Percentiles rank a stretch among this genome's conserved stretches.
Evolutionary conservation across 2,329 filamentous ascomycete genomes (phyloP).

Genomic region (Neocucurbitaria cava): DNA sequence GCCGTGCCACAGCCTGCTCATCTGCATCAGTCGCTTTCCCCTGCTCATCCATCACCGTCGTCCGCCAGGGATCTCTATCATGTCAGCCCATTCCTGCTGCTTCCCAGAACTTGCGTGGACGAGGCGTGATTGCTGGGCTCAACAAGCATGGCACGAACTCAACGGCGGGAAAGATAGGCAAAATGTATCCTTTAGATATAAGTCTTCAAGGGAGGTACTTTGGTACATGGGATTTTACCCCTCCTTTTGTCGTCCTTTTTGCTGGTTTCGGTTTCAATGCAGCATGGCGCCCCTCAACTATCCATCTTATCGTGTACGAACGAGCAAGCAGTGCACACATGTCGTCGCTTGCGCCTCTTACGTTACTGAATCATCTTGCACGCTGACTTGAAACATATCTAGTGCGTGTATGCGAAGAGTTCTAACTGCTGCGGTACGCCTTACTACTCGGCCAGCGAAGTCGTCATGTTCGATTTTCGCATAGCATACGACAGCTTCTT

Average conservation of each 20-base stretch:
- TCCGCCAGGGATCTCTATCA: constrained; percentile 4
- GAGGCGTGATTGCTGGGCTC: constrained; percentile 20
- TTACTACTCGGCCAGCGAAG: constrained; percentile 2
- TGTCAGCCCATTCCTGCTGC: constrained; percentile 13
- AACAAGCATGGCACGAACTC: constrained; percentile 28
- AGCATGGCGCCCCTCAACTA: constrained; percentile 7
- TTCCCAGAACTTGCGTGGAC: constrained; percentile 5
- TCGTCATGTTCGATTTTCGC: constrained; percentile 3
- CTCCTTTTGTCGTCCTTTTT: constrained; percentile 13
- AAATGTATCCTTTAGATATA: constrained; percentile 20
- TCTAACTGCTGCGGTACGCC: constrained; percentile 12
- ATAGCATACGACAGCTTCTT: constrained; percentile 12
- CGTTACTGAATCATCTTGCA: constrained; percentile 14
- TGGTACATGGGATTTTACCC: constrained; percentile 16
- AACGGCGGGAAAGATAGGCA: constrained; percentile 19
- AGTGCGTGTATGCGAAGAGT: constrained; percentile 13
- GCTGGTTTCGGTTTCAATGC: constrained; percentile 13
- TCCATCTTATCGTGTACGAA: constrained; percentile 19
- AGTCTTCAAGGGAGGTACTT: constrained; percentile 16
- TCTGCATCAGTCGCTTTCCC: constrained; percentile 24
- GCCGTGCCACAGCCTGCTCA: constrained; percentile 6
- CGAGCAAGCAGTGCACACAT: constrained; percentile 9
- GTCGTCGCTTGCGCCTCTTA: constrained; percentile 13
- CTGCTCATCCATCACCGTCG: constrained; percentile 19
- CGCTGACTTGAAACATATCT: constrained; percentile 10